A percentile compares a stretch with the other conserved stretches of the same genome.
These are phyloP conservation scores for Saccharomycopsis sp. DNA, from an alignment of 805 yeast genomes.

Conservation along the genomic window DNA sequence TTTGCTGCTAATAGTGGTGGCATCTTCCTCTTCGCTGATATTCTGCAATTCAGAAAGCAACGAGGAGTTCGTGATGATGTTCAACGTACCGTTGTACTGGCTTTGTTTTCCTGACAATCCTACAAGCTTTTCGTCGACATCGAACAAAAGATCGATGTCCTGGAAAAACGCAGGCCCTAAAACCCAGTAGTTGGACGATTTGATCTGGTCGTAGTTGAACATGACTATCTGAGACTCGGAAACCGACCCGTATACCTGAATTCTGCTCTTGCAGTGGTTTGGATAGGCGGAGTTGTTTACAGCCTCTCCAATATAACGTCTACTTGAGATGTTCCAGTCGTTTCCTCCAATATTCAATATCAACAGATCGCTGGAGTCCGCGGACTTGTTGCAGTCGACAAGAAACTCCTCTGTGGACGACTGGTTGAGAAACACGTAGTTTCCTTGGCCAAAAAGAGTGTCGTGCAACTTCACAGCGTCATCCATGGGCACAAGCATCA, in stretches of 20 bases:
- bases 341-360: conserved; percentile 10
- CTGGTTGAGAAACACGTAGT: not conserved
- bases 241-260: conserved; percentile 3
- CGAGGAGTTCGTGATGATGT: conserved; percentile 6
- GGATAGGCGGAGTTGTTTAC: conserved; percentile 1
- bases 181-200: conserved; percentile 8
- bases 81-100: not conserved
- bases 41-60: not conserved
- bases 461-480: conserved; percentile 7
- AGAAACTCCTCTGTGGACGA: not conserved
- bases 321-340: conserved; percentile 10
- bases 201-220: conserved; percentile 6
- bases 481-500: conserved; percentile 1
- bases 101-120: conserved; percentile 9
- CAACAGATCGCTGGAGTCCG: conserved; percentile 1
- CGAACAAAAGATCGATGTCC: conserved; percentile 5
- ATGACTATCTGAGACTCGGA: not conserved
- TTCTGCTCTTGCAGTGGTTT: conserved; percentile 1
- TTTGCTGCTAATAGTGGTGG: conserved; percentile 12
- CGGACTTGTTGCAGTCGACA: not conserved
- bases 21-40: not conserved
- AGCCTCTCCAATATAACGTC: conserved; percentile 8
- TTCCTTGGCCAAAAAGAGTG: conserved; percentile 2
- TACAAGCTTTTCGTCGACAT: conserved; percentile 8
- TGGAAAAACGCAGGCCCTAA: conserved; percentile 7